These are phyloP conservation scores for Karstenula rhodostoma DNA, from an alignment of 2,329 filamentous ascomycete genomes.

Conservation along the genomic window DNA sequence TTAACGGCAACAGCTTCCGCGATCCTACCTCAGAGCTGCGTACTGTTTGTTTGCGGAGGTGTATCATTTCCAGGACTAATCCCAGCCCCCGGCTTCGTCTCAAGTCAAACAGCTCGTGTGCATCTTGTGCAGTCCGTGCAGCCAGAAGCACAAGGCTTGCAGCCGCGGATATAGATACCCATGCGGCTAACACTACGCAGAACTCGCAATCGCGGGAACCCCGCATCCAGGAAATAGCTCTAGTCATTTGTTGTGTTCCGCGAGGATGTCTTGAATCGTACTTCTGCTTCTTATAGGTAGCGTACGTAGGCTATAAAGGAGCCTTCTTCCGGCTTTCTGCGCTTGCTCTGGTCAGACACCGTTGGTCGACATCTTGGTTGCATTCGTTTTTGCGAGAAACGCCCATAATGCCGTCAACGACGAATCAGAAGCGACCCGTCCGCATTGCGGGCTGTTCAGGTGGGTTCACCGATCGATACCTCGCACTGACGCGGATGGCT, in stretches of 20 bases:
- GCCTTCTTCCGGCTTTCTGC: background rate
- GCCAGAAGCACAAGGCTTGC: background rate
- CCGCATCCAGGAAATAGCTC: conserved; percentile 1
- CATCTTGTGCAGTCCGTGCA: too few species aligned
- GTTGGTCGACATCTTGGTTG: background rate
- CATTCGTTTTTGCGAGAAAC: background rate
- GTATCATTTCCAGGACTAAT: background rate
- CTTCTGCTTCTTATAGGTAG: background rate
- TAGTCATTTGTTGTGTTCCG: conserved; percentile 6
- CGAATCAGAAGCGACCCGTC: conserved; percentile 33
- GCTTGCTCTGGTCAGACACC: background rate
- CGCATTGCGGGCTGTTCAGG: conserved; percentile 49
- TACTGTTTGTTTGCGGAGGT: background rate
- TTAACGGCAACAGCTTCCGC: background rate
- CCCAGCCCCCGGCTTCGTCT: background rate
- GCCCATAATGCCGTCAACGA: conserved; percentile 4
- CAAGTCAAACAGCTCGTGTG: background rate
- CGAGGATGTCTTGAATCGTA: conserved; percentile 1
- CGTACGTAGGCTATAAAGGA: background rate
- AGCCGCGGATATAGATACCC: conserved; percentile 6
- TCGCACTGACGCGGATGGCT: conserved; percentile 45
- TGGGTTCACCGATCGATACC: conserved; percentile 50
- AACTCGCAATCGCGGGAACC: background rate
- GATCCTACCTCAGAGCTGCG: background rate
- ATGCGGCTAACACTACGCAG: conserved; percentile 1